Conservation (phyloP, 208 protist genomes). For the Porcisia hertigi region DNA sequence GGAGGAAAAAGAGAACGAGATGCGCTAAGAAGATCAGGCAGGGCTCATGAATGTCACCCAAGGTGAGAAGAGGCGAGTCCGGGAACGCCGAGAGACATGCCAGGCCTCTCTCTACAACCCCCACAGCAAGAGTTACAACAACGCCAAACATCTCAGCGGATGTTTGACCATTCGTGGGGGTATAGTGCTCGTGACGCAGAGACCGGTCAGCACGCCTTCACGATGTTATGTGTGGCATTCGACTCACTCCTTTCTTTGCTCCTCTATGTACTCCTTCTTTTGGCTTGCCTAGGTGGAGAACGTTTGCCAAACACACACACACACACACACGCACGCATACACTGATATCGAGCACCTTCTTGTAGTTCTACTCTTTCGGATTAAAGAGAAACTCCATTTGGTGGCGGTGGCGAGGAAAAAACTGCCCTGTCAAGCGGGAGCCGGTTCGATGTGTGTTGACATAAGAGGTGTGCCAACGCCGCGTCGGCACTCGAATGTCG, state of each 20-base stretch:
- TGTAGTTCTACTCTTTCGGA: conserved; percentile 58
- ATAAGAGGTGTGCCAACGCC: conserved; percentile 90
- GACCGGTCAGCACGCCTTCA: background rate
- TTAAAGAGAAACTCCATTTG: conserved; percentile 91
- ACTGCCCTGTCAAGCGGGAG: conserved; percentile 78
- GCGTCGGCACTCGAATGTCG: conserved; percentile 81
- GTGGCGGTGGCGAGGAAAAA: conserved; percentile 84
- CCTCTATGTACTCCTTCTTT: background rate
- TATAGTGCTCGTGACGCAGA: background rate
- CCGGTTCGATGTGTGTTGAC: conserved; percentile 90
- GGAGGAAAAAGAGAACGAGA: background rate
- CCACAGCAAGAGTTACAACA: background rate
- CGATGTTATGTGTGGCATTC: background rate
- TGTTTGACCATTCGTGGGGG: background rate
- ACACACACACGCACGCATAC: background rate
- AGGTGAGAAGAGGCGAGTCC: too few relatives aligned
- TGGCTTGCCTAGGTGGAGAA: background rate
- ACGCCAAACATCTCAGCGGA: background rate
- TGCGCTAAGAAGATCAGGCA: background rate
- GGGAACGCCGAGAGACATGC: background rate
- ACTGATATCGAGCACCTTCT: background rate
- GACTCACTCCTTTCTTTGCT: background rate
- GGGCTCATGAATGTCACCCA: background rate
- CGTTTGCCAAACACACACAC: background rate
- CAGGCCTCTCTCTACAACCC: background rate